Evolutionary conservation across 129 eudicot species (phyloP).

Genomic region (Arctium lappa): DNA sequence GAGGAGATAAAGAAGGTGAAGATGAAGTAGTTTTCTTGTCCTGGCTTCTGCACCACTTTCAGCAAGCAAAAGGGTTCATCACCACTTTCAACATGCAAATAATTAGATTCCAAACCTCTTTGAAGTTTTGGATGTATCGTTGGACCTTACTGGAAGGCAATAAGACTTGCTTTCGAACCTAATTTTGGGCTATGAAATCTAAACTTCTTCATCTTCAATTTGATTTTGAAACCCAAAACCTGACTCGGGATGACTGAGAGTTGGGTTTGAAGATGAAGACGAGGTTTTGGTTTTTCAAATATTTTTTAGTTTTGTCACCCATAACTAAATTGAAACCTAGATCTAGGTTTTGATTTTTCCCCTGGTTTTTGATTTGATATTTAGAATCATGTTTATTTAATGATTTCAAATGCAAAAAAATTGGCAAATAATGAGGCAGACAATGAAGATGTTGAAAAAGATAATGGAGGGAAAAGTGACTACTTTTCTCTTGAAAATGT

Average conservation of each 20-base stretch:
- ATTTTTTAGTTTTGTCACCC: background rate
- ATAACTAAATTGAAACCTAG: background rate
- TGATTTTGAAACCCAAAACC: background rate
- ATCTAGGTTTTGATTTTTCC: background rate
- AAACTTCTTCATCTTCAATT: background rate
- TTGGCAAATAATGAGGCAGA: background rate
- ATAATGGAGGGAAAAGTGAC: background rate
- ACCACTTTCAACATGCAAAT: background rate
- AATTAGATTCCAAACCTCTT: background rate
- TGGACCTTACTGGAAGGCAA: background rate
- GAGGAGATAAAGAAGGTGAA: constrained; percentile 2
- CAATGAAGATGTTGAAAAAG: background rate
- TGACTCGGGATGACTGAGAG: background rate
- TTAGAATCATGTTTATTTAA: background rate
- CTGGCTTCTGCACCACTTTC: background rate
- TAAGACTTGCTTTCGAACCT: background rate
- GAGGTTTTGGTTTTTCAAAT: background rate
- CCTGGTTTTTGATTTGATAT: background rate
- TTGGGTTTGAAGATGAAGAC: background rate
- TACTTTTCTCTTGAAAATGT: background rate
- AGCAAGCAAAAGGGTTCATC: background rate
- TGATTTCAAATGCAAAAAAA: background rate
- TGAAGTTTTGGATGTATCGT: background rate
- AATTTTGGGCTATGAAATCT: background rate
- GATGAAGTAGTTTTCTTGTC: background rate